These are phyloP conservation scores for Cystobasidium sp. DNA, from an alignment of 1,284 basidiomycete genomes.

Conservation along the genomic window DNA sequence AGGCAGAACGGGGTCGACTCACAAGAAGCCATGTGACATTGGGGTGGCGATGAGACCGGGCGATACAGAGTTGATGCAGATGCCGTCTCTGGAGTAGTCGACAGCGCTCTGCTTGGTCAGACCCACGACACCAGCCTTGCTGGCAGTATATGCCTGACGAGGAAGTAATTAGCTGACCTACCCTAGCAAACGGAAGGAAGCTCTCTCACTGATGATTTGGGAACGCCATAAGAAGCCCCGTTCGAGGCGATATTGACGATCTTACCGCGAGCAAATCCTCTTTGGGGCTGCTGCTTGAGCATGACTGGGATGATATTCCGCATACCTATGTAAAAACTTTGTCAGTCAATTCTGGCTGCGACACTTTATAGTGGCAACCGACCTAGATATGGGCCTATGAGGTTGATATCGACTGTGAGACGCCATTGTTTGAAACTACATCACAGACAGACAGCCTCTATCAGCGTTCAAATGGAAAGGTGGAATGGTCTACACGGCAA, in stretches of 20 bases:
- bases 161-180: not conserved
- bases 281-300: constrained; percentile 34
- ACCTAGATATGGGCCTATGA: constrained; percentile 41
- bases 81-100: constrained; percentile 46
- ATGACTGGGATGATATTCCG: constrained; percentile 41
- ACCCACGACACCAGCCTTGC: constrained; percentile 43
- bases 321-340: not conserved
- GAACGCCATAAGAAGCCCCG: constrained; percentile 43
- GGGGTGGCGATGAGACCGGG: constrained; percentile 28
- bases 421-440: constrained; percentile 28
- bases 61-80: constrained; percentile 44
- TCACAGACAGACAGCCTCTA: not conserved
- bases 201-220: constrained; percentile 36
- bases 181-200: not conserved
- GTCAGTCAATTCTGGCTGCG: not conserved
- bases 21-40: not conserved
- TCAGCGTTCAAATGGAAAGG: not conserved
- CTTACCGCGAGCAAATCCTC: constrained; percentile 34
- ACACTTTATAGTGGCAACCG: not conserved
- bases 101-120: constrained; percentile 33
- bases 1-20: not conserved
- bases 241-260: constrained; percentile 45
- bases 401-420: constrained; percentile 37
- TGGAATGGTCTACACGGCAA: too few relatives aligned
- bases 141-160: constrained; percentile 39